A percentile compares a stretch with the other conserved stretches of the same genome.
phyloP scores from a whole-genome alignment of 345 rosid species.

The Angophora floribunda region DNA sequence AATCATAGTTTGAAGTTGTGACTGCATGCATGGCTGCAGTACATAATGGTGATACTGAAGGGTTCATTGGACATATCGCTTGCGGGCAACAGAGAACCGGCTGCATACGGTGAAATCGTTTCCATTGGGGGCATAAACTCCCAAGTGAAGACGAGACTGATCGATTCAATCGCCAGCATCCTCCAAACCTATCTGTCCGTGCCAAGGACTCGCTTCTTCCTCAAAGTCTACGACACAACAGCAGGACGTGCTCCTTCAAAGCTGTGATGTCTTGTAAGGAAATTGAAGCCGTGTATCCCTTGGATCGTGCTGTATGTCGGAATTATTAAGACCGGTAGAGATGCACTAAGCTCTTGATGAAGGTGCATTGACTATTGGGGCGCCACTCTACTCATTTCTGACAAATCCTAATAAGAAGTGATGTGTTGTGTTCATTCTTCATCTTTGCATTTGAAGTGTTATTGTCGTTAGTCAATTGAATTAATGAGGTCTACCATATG shows the following conservation, averaged over 20 bases:
- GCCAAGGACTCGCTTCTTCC: conserved; percentile 54
- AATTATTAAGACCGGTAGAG: background rate
- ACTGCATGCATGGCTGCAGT: conserved; percentile 25
- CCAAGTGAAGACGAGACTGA: conserved; percentile 55
- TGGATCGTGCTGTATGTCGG: background rate
- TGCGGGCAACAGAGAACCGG: conserved; percentile 68
- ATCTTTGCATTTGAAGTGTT: background rate
- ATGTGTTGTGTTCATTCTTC: background rate
- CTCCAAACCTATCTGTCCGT: conserved; percentile 35
- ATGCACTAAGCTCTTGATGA: background rate
- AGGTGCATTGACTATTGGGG: background rate
- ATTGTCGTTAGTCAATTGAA: background rate
- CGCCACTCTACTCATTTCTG: background rate
- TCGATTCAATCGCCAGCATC: conserved; percentile 47
- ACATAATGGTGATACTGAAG: conserved; percentile 80
- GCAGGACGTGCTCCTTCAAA: conserved; percentile 13
- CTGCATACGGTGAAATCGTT: conserved; percentile 72
- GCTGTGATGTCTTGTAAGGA: conserved; percentile 3
- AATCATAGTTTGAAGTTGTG: background rate
- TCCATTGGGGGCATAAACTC: conserved; percentile 83
- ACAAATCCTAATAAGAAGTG: background rate
- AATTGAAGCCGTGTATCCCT: background rate
- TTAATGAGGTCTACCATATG: background rate
- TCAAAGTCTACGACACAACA: conserved; percentile 69
- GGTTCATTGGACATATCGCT: conserved; percentile 65